A percentile compares a stretch with the other conserved stretches of the same genome.
Conservation (phyloP, 2,329 filamentous ascomycete species). For the Onygenales sp. region DNA sequence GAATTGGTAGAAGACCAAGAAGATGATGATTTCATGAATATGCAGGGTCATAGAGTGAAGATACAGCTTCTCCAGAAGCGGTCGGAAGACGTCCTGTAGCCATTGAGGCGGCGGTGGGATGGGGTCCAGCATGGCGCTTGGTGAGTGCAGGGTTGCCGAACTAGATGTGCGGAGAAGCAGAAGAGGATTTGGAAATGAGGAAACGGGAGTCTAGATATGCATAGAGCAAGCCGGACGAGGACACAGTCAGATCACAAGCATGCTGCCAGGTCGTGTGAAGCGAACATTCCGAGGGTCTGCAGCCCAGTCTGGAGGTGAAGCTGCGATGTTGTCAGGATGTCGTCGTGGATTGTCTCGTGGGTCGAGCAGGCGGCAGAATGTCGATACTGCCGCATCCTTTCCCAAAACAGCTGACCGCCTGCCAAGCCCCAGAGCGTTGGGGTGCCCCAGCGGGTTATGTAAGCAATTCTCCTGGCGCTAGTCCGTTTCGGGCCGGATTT, state of each 20-base stretch:
- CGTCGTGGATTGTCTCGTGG: not conserved
- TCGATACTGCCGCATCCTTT: not conserved
- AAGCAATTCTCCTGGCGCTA: too few relatives aligned
- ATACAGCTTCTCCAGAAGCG: conserved; percentile 41
- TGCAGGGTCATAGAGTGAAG: conserved; percentile 50
- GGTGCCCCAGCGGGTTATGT: not conserved
- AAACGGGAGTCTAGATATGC: not conserved
- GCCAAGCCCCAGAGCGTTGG: conserved; percentile 1
- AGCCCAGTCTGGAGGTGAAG: not conserved
- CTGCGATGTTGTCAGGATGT: not conserved
- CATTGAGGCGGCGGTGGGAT: conserved; percentile 40
- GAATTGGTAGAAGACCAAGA: conserved; percentile 47
- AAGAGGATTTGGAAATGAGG: not conserved
- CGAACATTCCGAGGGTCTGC: not conserved
- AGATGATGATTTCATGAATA: conserved; percentile 51
- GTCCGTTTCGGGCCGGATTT: too few relatives aligned
- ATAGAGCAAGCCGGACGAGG: not conserved
- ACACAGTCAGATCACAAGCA: not conserved
- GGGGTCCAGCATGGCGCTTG: conserved; percentile 32
- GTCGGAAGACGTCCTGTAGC: conserved; percentile 40
- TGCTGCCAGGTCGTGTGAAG: conserved; percentile 1
- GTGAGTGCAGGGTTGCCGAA: too few relatives aligned
- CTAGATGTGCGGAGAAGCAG: too few relatives aligned
- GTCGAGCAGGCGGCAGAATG: not conserved
- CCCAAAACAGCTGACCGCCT: conserved; percentile 7